Evolutionary conservation across 805 yeast genomes (phyloP).

Genomic region (Brettanomyces custersianus): DNA sequence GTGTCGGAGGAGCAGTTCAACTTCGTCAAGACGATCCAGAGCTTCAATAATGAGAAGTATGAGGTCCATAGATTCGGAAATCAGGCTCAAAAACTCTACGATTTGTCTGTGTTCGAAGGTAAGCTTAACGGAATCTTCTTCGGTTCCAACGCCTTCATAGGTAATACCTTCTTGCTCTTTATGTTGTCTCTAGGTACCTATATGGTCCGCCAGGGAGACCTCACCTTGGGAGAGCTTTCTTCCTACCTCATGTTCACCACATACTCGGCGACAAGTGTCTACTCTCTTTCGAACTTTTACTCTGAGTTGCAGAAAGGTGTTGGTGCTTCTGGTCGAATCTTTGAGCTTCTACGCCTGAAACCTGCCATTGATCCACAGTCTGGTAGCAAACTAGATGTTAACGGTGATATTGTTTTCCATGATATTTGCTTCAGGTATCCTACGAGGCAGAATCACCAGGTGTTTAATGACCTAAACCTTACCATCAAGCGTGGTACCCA

Average conservation of each 20-base stretch:
- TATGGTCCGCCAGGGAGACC: conserved; percentile 67
- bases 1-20: conserved; percentile 87
- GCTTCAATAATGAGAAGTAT: conserved; percentile 75
- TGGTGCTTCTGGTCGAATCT: conserved; percentile 88
- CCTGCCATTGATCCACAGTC: conserved; percentile 61
- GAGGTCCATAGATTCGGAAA: conserved; percentile 70
- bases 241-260: conserved; percentile 94
- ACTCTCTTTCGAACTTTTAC: conserved; percentile 84
- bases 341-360: conserved; percentile 73
- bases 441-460: conserved; percentile 62
- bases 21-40: conserved; percentile 80
- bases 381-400: conserved; percentile 42
- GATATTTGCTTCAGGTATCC: conserved; percentile 73
- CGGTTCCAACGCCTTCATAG: conserved; percentile 76
- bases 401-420: conserved; percentile 53
- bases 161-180: conserved; percentile 72
- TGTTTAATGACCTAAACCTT: conserved; percentile 55
- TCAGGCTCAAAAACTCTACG: conserved; percentile 56
- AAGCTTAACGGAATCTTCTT: conserved; percentile 64
- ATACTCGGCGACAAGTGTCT: conserved; percentile 87
- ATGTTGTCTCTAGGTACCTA: conserved; percentile 72
- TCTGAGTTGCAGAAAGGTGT: conserved; percentile 95
- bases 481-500: conserved; percentile 72
- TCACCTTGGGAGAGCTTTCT: conserved; percentile 82
- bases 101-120: conserved; percentile 75